Base-by-base conservation (phyloP, 169 alveolate genomes). In the Babesia gibsoni region DNA sequence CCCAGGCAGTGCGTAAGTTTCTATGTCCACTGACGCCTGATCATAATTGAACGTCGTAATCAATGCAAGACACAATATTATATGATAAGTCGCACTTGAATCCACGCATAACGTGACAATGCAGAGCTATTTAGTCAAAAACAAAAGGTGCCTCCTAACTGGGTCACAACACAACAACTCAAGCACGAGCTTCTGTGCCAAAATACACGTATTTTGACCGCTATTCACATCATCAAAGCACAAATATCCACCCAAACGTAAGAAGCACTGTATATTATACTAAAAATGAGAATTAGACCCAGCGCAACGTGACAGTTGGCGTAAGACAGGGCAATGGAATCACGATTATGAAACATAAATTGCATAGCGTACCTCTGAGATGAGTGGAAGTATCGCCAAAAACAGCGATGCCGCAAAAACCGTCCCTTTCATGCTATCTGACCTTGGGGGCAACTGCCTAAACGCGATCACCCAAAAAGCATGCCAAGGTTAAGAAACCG, bases 11-110 rank as follows among this genome's bases (percentile, higher is more conserved):
- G 30, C 33, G 22, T 61, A 48, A 25, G 32, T 58, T 30, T 25
- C 36, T 18, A 61, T 56, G 12, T 61, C 59, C 50, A 58, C 29
- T 9, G 72, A 10, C 14, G 30, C 56, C 72, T 61, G 58, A 4
- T 16, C 22, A 61, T 10, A 12, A 18, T 12, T 53, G n/a, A n/a
- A n/a, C n/a, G n/a, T n/a, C n/a, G n/a, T n/a, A n/a, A n/a, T n/a
- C n/a, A n/a, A n/a, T n/a, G n/a, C n/a, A n/a, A n/a, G n/a, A n/a
- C n/a, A n/a, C n/a, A n/a, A n/a, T n/a, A n/a, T n/a, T n/a, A n/a
- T n/a, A n/a, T n/a, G n/a, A n/a, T n/a, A n/a, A n/a, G n/a, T n/a
- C n/a, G n/a, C n/a, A 50, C 59, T 16, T 50, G 29, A 35, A 9
- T 50, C 59, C 6, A 22, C 29, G 29, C 4, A 18, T 18, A 50